Evolutionary conservation across 2,329 filamentous ascomycete genomes (phyloP), one percentile per base, ranked within the genome.

Genomic region (Neonectria hederae): DNA sequence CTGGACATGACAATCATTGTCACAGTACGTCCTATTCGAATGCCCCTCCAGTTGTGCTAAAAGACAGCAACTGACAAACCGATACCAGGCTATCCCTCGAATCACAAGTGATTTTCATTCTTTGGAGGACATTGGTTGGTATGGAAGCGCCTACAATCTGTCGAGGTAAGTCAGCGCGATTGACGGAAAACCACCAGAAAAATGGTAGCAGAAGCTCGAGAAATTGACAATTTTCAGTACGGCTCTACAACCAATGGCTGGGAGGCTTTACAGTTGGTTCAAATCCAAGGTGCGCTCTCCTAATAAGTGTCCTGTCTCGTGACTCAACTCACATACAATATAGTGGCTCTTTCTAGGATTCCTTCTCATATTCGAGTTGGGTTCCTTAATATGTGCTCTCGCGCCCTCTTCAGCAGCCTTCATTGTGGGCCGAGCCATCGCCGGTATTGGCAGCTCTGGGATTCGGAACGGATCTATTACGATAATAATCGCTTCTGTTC

Each of bases 81-180:
- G 10, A 21, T 21, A 19, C n/a, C 2, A 42, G 38, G 38, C 77
- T 19, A 77, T 78, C 43, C 77, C 77, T 2, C 73, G 72, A 13
- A 78, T 78, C 52, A 78, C 76, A 1, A 71, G 74, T 60, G 69
- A 77, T 22, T 76, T 79, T 69, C 73, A 79, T 19, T 74, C 78
- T 28, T 69, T 82, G 1, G 70, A 76, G 10, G 81, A 83, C 61
- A 76, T 83, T 17, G 80, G 79, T 51, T 83, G 81, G 81, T 83
- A 83, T 53, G 80, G 78, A 3, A 76, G 59, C 24, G 76, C 78
- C 48, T 78, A 78, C 38, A 42, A 21, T 11, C 9, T 42, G n/a
- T 78, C 11, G 59, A 72, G 40, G 68, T 69, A 11, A 49, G 60
- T 19, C 65, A 55, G 5, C n/a, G 5, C 22, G n/a, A 3, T 49